phyloP scores from a whole-genome alignment of 2,329 filamentous ascomycete species.

The Fusarium anguioides region DNA sequence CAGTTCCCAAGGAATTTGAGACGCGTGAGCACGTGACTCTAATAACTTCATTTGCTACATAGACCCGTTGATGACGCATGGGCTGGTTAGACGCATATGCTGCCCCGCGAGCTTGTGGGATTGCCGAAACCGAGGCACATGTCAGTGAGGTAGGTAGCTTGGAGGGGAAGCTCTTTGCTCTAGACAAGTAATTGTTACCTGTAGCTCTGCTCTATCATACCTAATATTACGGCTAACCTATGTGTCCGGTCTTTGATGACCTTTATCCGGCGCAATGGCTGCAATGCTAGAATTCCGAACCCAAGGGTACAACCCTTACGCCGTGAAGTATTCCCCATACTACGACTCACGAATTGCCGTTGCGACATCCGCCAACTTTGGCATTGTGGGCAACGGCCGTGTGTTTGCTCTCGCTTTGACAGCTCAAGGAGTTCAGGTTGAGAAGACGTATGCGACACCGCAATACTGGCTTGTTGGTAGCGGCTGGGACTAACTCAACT shows the following conservation, averaged over 20 bases:
- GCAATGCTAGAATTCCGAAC: constrained; percentile 95
- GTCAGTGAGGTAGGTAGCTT: constrained; percentile 41
- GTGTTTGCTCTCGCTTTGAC: constrained; percentile 87
- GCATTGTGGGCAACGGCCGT: constrained; percentile 94
- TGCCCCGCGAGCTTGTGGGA: constrained; percentile 41
- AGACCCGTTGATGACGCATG: constrained; percentile 22
- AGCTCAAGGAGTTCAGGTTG: constrained; percentile 81
- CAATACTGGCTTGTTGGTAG: not conserved
- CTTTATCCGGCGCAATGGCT: constrained; percentile 51
- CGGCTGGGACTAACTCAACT: not conserved
- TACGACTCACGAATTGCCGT: constrained; percentile 95
- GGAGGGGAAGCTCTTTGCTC: constrained; percentile 7
- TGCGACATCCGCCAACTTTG: constrained; percentile 92
- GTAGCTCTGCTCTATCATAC: constrained; percentile 20
- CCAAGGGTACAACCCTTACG: constrained; percentile 93
- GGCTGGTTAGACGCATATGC: constrained; percentile 32
- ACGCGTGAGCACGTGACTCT: constrained; percentile 47
- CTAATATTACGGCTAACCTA: constrained; percentile 27
- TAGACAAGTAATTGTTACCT: constrained; percentile 16
- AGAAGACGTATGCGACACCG: constrained; percentile 75
- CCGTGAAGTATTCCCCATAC: constrained; percentile 98
- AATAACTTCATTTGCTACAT: constrained; percentile 31
- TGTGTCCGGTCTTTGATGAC: constrained; percentile 31
- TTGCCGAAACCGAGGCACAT: constrained; percentile 55
- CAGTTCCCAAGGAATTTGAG: not conserved